Percentiles rank a stretch among this genome's conserved stretches.
Evolutionary conservation across 768 basidiomycete species (phyloP).

Genomic region (Calocybe gangraenosa): DNA sequence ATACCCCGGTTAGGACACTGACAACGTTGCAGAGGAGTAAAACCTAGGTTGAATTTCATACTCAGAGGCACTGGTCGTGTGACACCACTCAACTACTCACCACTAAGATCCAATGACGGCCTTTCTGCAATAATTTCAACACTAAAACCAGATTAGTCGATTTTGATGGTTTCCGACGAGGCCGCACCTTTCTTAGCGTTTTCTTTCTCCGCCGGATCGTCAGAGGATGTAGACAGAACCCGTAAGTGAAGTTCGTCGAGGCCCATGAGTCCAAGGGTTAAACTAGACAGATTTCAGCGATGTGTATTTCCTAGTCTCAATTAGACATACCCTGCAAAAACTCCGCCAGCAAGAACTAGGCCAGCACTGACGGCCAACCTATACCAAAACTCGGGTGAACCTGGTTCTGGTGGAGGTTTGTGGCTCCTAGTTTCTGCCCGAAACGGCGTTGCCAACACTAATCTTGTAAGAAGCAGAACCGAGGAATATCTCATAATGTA

Average conservation of each 20-base stretch:
- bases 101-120: constrained; percentile 93
- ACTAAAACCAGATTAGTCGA: constrained; percentile 28
- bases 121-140: constrained; percentile 50
- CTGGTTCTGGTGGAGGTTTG: constrained; percentile 23
- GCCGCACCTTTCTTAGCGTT: constrained; percentile 67
- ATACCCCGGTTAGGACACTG: constrained; percentile 20
- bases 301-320: background rate
- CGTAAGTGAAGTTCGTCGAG: constrained; percentile 88
- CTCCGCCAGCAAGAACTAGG: constrained; percentile 82
- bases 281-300: constrained; percentile 32
- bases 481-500: constrained; percentile 12
- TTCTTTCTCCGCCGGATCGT: constrained; percentile 58
- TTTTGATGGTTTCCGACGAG: background rate
- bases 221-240: constrained; percentile 79
- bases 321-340: constrained; percentile 80
- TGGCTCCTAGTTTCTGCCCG: constrained; percentile 1
- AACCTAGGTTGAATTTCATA: constrained; percentile 43
- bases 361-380: constrained; percentile 63
- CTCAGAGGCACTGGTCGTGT: background rate
- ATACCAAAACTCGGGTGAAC: constrained; percentile 68
- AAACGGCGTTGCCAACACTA: constrained; percentile 10
- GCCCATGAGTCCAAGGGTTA: constrained; percentile 93
- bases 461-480: constrained; percentile 7
- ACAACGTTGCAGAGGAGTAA: constrained; percentile 88
- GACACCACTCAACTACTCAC: constrained; percentile 37